These are phyloP conservation scores for Globisporangium barbulae DNA, from an alignment of 352 stramenopile genomes.

Conservation along the genomic window DNA sequence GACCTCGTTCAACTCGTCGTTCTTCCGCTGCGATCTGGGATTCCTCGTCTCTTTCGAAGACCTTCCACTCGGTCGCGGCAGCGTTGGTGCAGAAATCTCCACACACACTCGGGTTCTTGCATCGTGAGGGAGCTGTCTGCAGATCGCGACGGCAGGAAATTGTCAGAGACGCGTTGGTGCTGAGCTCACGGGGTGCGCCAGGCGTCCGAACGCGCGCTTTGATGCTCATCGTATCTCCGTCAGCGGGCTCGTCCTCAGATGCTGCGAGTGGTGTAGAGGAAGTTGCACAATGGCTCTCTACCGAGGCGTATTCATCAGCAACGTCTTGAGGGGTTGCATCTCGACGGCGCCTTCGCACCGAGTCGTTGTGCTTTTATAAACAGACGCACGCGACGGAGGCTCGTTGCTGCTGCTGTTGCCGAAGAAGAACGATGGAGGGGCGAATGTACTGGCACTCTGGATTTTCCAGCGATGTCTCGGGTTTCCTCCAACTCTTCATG, in stretches of 20 bases:
- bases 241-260: not conserved
- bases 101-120: constrained; percentile 1
- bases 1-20: constrained; percentile 1
- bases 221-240: not conserved
- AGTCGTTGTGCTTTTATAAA: constrained; percentile 10
- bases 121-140: constrained; percentile 5
- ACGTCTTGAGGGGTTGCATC: constrained; percentile 10
- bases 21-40: not conserved
- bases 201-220: not conserved
- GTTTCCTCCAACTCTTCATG: not conserved
- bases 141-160: constrained; percentile 10
- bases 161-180: not conserved
- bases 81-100: constrained; percentile 11
- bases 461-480: constrained; percentile 5
- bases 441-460: constrained; percentile 3
- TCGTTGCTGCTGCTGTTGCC: not conserved
- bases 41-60: not conserved
- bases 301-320: not conserved
- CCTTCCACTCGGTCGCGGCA: constrained; percentile 6
- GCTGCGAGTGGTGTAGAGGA: not conserved
- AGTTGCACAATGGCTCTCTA: constrained; percentile 8
- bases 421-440: constrained; percentile 9
- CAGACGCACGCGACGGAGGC: constrained; percentile 8
- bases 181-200: constrained; percentile 1
- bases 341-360: not conserved